Percentiles rank a stretch among this genome's conserved stretches.
Evolutionary conservation across 257 asterid genomes (phyloP).

Genomic region (Nicotiana sylvestris): DNA sequence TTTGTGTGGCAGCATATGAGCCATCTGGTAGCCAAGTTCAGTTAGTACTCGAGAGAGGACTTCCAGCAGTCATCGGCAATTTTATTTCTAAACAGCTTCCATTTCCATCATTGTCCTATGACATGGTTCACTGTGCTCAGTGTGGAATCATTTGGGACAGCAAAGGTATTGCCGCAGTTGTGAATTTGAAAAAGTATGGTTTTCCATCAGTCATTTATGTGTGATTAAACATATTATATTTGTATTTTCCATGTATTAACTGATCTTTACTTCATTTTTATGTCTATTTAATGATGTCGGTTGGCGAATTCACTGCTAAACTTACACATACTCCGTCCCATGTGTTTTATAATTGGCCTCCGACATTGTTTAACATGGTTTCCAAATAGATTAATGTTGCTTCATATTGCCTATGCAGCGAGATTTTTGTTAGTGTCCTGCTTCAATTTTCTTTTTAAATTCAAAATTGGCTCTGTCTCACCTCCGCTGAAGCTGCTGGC

Average conservation of each 20-base stretch:
- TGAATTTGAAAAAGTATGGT: background rate
- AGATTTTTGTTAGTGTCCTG: background rate
- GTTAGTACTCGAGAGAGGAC: slow-evolving; percentile 96
- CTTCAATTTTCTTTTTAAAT: background rate
- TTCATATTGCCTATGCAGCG: background rate
- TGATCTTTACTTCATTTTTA: background rate
- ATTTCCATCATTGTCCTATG: slow-evolving; percentile 87
- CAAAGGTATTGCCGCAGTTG: slow-evolving; percentile 47
- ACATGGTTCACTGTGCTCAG: slow-evolving; percentile 94
- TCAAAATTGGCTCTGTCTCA: background rate
- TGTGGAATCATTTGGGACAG: slow-evolving; percentile 92
- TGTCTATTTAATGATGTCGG: background rate
- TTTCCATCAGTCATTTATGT: background rate
- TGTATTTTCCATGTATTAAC: background rate
- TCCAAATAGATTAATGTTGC: background rate
- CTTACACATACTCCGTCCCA: background rate
- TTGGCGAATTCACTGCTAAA: background rate
- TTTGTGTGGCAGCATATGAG: slow-evolving; percentile 93
- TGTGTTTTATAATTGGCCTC: background rate
- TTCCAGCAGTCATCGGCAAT: slow-evolving; percentile 87
- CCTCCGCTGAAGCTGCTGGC: background rate
- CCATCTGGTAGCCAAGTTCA: slow-evolving; percentile 97
- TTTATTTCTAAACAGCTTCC: slow-evolving; percentile 84
- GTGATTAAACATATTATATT: background rate
- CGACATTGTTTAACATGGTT: background rate